These are phyloP conservation scores for Boletus reticuloceps DNA, from an alignment of 768 basidiomycete genomes.

Conservation along the genomic window DNA sequence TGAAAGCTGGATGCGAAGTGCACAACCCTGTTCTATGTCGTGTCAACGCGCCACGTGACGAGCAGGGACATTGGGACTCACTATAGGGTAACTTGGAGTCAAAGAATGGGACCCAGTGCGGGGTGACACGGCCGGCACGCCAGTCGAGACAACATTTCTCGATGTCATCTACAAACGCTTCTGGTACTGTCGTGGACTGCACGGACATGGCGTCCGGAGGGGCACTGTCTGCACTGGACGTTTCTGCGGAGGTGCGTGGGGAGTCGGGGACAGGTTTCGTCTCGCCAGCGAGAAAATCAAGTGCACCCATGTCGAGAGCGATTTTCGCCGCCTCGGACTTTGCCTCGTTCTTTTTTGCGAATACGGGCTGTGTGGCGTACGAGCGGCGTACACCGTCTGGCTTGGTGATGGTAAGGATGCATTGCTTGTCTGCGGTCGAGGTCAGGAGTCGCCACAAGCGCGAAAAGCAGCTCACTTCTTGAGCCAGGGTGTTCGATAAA, in stretches of 20 bases:
- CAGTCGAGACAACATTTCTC: constrained; percentile 54
- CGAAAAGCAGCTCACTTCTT: constrained; percentile 30
- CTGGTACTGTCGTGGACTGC: not conserved
- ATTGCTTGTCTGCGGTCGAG: constrained; percentile 46
- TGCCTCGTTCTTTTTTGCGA: constrained; percentile 50
- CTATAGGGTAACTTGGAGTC: constrained; percentile 45
- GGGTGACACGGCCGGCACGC: constrained; percentile 49
- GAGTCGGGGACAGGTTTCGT: constrained; percentile 35
- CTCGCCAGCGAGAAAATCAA: constrained; percentile 53
- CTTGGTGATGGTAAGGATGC: constrained; percentile 59
- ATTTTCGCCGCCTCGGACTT: constrained; percentile 49
- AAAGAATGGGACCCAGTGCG: constrained; percentile 51
- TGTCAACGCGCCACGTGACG: not conserved
- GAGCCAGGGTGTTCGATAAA: constrained; percentile 40
- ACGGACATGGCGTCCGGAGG: not conserved
- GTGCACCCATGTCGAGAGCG: constrained; percentile 58
- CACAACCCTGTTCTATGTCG: constrained; percentile 50
- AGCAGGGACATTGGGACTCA: constrained; percentile 25
- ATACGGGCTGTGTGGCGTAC: constrained; percentile 49
- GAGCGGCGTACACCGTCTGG: constrained; percentile 50
- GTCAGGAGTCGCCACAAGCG: constrained; percentile 1
- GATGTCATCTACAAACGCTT: constrained; percentile 39
- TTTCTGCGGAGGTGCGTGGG: not conserved
- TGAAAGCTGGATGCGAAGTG: constrained; percentile 53
- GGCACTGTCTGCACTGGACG: not conserved